Evolutionary conservation across 2,329 filamentous ascomycete genomes (phyloP), one percentile per base, ranked within the genome.

Genomic region (Paracoccidioides brasiliensis): DNA sequence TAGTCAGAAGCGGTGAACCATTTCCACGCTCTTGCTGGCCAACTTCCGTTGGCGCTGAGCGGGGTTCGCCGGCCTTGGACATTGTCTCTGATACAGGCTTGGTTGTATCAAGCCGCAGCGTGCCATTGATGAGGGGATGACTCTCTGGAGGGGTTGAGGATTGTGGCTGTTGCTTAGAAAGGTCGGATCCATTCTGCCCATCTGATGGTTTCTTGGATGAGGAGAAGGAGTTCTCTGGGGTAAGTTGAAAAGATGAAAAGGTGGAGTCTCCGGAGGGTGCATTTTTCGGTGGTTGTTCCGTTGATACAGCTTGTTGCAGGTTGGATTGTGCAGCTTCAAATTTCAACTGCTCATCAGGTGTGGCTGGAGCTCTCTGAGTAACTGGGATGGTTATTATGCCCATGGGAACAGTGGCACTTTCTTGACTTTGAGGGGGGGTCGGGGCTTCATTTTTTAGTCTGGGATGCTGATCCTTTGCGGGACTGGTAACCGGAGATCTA

Each of bases 281-380:
- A 9, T n/a, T 43, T 52, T 52, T 42, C 4, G 10, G n/a, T 5
- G 38, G 22, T n/a, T 52, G 22, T 38, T 28, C 49, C 33, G 12
- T 32, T n/a, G 53, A 7, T 4, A 22, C 37, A 33, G 33, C 53
- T 40, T 44, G 41, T 38, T 59, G 63, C 32, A 67, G 63, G 22
- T 67, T 61, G 3, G 73, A 71, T 63, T 78, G 76, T 50, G 81
- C 78, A 61, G 79, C 76, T 63, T 80, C 76, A 38, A 78, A 63
- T 50, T 74, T 76, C 60, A 82, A 69, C 63, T 84, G 80, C 57
- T 81, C 77, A 60, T 84, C 80, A 2, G 80, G 78, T 15, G 78
- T 80, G 8, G 72, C 73, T 6, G 76, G 75, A 56, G 71, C 68
- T 46, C 65, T 62, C 62, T 58, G 53, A 59, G 69, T 52, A 58